Evolutionary conservation across 2,329 filamentous ascomycete species (phyloP).

Genomic region (Ilyonectria robusta): DNA sequence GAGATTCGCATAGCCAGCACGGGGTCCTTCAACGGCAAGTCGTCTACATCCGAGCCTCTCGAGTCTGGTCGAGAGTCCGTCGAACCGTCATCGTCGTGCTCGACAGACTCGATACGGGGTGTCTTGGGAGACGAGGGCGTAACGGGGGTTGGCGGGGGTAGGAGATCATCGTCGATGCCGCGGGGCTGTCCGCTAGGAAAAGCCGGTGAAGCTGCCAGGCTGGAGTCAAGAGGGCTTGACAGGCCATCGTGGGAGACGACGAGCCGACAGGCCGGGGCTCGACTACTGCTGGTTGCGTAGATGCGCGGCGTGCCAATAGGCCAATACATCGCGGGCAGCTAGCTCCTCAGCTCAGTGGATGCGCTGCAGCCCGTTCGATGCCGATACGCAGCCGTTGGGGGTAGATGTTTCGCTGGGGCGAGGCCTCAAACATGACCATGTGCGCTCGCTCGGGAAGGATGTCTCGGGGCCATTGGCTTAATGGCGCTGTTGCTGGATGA

Average conservation of each 20-base stretch:
- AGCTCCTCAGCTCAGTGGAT: conserved; percentile 44
- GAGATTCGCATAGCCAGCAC: conserved; percentile 84
- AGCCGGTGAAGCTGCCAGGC: conserved; percentile 35
- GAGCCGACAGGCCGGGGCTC: conserved; percentile 64
- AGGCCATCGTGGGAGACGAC: conserved; percentile 75
- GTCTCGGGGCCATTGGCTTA: conserved; percentile 43
- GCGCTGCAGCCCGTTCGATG: conserved; percentile 34
- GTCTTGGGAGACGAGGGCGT: conserved; percentile 67
- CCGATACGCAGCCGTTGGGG: conserved; percentile 39
- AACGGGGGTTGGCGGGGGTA: conserved; percentile 61
- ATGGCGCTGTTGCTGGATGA: conserved; percentile 17
- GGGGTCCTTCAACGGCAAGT: conserved; percentile 69
- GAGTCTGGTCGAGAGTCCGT: conserved; percentile 43
- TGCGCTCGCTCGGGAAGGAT: conserved; percentile 32
- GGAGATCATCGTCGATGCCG: conserved; percentile 53
- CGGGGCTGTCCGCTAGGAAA: conserved; percentile 41
- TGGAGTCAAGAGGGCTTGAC: conserved; percentile 50
- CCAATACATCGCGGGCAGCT: conserved; percentile 83
- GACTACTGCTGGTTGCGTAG: conserved; percentile 82
- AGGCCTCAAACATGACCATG: conserved; percentile 47
- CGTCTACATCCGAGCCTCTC: conserved; percentile 44
- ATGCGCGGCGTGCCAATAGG: conserved; percentile 87
- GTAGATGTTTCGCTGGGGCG: conserved; percentile 34
- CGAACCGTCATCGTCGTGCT: conserved; percentile 62
- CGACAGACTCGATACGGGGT: conserved; percentile 65